phyloP scores from a whole-genome alignment of 768 basidiomycete species.

The Leccinum sublutescens region DNA sequence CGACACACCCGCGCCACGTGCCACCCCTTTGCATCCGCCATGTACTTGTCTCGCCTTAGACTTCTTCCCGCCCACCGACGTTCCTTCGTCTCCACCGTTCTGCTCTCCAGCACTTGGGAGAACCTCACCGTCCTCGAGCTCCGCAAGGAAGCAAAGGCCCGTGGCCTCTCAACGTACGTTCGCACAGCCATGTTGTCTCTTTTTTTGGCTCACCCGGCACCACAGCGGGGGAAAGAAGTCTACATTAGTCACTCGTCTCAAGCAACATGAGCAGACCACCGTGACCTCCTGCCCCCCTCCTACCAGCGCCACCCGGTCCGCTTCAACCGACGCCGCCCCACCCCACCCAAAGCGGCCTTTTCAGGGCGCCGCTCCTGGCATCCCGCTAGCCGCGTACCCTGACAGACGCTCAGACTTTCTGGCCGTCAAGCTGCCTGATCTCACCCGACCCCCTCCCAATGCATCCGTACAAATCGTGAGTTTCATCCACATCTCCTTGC shows the following conservation, averaged over 20 bases:
- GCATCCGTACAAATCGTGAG: conserved; percentile 59
- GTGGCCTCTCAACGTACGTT: conserved; percentile 53
- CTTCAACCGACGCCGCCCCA: conserved; percentile 21
- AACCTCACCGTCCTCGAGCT: conserved; percentile 49
- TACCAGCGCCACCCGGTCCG: conserved; percentile 20
- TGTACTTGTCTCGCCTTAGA: neutral
- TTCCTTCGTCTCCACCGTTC: conserved; percentile 51
- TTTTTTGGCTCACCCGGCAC: neutral
- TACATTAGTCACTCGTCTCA: conserved; percentile 51
- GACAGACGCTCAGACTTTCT: conserved; percentile 35
- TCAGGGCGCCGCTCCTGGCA: conserved; percentile 39
- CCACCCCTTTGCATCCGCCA: neutral
- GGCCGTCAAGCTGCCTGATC: conserved; percentile 57
- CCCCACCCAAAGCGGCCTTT: conserved; percentile 22
- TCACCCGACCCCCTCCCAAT: conserved; percentile 42
- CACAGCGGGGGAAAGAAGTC: conserved; percentile 59
- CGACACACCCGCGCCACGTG: conserved; percentile 4
- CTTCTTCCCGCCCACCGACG: conserved; percentile 19
- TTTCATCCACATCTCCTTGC: conserved; percentile 6
- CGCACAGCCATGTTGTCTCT: neutral
- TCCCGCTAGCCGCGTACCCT: conserved; percentile 38
- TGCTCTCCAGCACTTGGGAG: conserved; percentile 57
- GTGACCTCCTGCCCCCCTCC: conserved; percentile 14
- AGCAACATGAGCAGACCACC: conserved; percentile 44
- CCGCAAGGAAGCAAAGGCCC: conserved; percentile 50